Evolutionary conservation across 805 yeast genomes (phyloP), one percentile per base, ranked within the genome.

Genomic region (Pichia ethanolica): DNA sequence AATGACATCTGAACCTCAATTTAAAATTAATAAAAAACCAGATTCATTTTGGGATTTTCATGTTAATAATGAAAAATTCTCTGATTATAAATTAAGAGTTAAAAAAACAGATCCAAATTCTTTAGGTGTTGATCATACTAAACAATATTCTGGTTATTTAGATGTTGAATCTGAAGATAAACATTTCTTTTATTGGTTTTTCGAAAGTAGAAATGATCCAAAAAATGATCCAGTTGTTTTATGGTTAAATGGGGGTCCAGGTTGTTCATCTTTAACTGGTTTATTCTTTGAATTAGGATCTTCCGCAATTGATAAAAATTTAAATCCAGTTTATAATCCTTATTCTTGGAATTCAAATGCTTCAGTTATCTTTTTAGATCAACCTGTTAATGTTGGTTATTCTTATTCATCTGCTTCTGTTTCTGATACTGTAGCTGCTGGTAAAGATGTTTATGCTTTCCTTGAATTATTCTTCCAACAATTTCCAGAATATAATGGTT

Each of bases 231-330:
- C 97, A 2, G 75, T 89, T 26, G 76, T 91, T 48, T 68, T 84
- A 55, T 86, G 91, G 98, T 73, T 90, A 59, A 90, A 90, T 63
- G 97, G 97, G 56, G 97, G 97, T 5, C 97, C 97, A 36, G 97
- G 97, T 11, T 90, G 97, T 64, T 87, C 96, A 0, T 87, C 96
- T 1, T 70, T 89, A 63, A 87, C 95, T 35, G 97, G 97, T 8
- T 71, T 90, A 50, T 80, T 91, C 59, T 89, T 90, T 61, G 98
- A 91, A 66, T 75, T 89, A 61, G 98, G 98, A 28, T 96, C 97
- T 5, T 78, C 96, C 0, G 74, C 83, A 12, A 80, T 91, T 51
- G 81, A 78, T 53, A 66, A 77, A 35, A 74, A 78, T 49, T 67
- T 85, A 57, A 77, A 80, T 59, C 89, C 95, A n/a, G 75, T 77